Base-by-base conservation (phyloP, 164 flowering plant species). In the Akebia trifoliata region DNA sequence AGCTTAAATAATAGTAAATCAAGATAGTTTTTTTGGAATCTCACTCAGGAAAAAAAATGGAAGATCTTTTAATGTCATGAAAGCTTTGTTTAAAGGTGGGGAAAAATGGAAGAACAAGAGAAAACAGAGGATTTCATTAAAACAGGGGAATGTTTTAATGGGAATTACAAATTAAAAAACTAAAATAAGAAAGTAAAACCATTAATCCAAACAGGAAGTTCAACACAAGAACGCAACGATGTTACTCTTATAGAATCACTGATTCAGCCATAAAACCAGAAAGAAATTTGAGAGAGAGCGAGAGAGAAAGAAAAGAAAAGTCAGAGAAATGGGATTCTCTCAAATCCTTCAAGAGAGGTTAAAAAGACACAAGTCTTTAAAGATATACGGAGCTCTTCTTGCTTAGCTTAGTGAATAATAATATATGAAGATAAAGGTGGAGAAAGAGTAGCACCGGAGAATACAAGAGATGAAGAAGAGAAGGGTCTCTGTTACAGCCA, bases 161-260 rank as follows among this genome's bases (percentile, higher is more conserved):
- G 17, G 18, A 30, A 4, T 17, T 14, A 48, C 31, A 0, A 15
- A 18, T n/a, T 21, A 34, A 18, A 0, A 1, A 17, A 17, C 28
- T 7, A 29, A 20, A 32, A 9, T 4, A 52, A 52, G 56, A 22
- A 52, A 35, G 1, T 20, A 31, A 32, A 52, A 17, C 56, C 42
- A 35, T 28, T 3, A 34, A n/a, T 18, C 18, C 15, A 17, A 50
- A 50, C 12, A 30, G 29, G 28, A 52, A 52, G 39, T 17, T 34
- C 55, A 9, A 9, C 2, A 52, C 17, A 34, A 20, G 14, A 35
- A 34, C 39, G 24, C 5, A 51, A 34, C 32, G 20, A 42, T 40
- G 56, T 35, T 20, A 26, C 36, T 52, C 40, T 35, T 51, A 51
- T n/a, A n/a, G 56, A 51, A 18, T 32, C 36, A 9, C 17, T 20